Base-by-base conservation (phyloP, 2,329 filamentous ascomycete genomes). In the Plectosphaerella plurivora region DNA sequence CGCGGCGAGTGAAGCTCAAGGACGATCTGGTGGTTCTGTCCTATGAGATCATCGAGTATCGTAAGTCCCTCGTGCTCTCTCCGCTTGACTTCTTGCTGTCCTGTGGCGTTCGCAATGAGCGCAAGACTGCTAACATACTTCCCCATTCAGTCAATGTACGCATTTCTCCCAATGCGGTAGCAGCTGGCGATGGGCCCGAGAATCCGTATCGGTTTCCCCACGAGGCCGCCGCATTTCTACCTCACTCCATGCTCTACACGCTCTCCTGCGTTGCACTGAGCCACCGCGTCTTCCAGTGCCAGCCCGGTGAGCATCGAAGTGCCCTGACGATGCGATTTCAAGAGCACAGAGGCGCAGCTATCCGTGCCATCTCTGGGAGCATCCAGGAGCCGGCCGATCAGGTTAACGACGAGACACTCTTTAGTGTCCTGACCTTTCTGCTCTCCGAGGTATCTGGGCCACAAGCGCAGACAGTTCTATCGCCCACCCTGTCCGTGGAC, bases 81-180 rank as follows among this genome's bases (percentile, higher is more conserved):
- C 20, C 24, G 5, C 25, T 8, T 48, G 39, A 10, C 11, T 28
- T n/a, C n/a, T n/a, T n/a, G n/a, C n/a, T n/a, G n/a, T n/a, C 41
- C 22, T 9, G 28, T 33, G 28, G 28, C 28, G 28, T 33, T 12
- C 4, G 4, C 28, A 3, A 33, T 33, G 28, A 33, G 8, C 28
- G 11, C 28, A 48, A n/a, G 15, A 46, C 12, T 18, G 50, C 16
- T 25, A 41, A 25, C 24, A 15, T n/a, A 10, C 22, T 11, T 14
- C 15, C 15, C 18, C 6, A 11, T 28, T 16, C 22, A 61, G 57
- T 59, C 25, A 61, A 61, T 44, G 28, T 35, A 16, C 41, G 52
- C 36, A 54, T 61, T 22, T 59, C 56, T 18, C 57, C 59, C 33
- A 57, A 61, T 45, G n/a, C 58, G 49, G 50, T 57, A 25, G 57